Conservation (phyloP, 352 stramenopile species). For the Aphanomyces stellatus region DNA sequence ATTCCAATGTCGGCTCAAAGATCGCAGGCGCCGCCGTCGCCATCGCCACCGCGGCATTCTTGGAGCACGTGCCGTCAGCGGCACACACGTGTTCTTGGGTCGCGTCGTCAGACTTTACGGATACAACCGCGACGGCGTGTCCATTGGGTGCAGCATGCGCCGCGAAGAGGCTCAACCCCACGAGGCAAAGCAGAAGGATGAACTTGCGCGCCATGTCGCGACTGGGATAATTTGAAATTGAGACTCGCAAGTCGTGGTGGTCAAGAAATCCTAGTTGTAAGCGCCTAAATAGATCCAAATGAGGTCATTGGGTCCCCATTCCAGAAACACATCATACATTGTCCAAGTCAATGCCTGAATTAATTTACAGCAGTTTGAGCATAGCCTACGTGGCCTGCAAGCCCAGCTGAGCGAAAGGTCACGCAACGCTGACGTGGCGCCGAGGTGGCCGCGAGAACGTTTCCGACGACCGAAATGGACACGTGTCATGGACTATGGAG, state of each 20-base stretch:
- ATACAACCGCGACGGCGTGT: background rate
- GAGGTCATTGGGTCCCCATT: too few species aligned
- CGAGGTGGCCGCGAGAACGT: background rate
- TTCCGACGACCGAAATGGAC: too few species aligned
- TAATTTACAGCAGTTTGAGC: too few species aligned
- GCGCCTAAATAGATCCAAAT: background rate
- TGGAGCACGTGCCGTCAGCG: background rate
- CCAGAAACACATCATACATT: background rate
- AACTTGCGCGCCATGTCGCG: background rate
- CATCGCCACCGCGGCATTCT: background rate
- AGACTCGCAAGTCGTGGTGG: background rate
- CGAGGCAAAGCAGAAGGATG: background rate
- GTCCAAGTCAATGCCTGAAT: background rate
- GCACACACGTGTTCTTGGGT: background rate
- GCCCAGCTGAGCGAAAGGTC: background rate
- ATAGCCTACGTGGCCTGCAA: background rate
- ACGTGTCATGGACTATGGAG: too few species aligned
- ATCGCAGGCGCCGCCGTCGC: too few species aligned
- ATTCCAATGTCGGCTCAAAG: constrained; percentile 56
- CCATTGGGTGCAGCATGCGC: background rate
- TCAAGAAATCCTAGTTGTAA: background rate
- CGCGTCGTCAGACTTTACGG: background rate
- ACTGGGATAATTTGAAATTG: background rate
- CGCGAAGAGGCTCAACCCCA: background rate
- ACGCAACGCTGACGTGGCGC: too few species aligned